phyloP scores from a whole-genome alignment of 1,284 basidiomycete genomes.

The Ganoderma meredithae region DNA sequence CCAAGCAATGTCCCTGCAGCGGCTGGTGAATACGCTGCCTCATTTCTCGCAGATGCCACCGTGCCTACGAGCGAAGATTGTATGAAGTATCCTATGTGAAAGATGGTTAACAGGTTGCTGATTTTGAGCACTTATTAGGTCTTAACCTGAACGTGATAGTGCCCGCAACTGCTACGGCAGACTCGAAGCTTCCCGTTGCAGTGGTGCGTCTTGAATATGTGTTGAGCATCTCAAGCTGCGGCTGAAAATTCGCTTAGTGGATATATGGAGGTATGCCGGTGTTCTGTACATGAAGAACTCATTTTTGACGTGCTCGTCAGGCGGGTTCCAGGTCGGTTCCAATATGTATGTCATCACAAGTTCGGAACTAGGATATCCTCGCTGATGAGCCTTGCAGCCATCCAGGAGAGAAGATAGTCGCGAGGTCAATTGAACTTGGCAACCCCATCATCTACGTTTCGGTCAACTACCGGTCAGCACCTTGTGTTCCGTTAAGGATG shows the following conservation, averaged over 20 bases:
- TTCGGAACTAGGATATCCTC: neutral
- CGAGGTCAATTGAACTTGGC: conserved; percentile 45
- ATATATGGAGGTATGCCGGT: conserved; percentile 33
- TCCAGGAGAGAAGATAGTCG: conserved; percentile 36
- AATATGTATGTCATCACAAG: conserved; percentile 9
- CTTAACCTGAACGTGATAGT: conserved; percentile 53
- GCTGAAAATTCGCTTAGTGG: conserved; percentile 25
- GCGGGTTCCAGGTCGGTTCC: conserved; percentile 14
- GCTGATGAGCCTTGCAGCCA: neutral
- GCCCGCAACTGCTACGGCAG: conserved; percentile 34
- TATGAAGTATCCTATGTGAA: conserved; percentile 4
- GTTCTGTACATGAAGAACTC: neutral
- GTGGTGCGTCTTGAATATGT: conserved; percentile 39
- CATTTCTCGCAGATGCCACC: neutral
- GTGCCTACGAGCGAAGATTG: conserved; percentile 31
- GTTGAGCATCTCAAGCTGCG: no score
- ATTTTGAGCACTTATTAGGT: conserved; percentile 38
- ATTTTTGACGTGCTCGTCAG: neutral
- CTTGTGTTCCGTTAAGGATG: neutral
- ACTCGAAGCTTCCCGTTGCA: conserved; percentile 49
- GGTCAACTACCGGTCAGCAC: conserved; percentile 43
- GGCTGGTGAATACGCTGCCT: neutral
- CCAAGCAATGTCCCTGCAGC: conserved; percentile 12
- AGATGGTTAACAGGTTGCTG: neutral
- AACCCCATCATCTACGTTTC: conserved; percentile 43